Conservation (phyloP, 306 rosid species). For the Parietaria judaica region DNA sequence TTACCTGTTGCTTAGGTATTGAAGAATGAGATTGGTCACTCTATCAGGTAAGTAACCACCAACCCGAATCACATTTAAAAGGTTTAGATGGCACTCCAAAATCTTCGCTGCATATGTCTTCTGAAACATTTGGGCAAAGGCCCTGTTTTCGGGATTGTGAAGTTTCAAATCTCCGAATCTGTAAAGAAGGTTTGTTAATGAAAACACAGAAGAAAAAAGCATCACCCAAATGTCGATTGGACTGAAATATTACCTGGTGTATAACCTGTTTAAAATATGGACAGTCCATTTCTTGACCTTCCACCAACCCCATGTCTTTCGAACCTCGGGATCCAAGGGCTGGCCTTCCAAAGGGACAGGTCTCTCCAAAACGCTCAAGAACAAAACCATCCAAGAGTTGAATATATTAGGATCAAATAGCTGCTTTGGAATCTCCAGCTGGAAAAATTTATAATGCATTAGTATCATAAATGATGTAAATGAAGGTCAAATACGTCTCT, state of each 20-base stretch:
- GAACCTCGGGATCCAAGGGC: conserved; percentile 71
- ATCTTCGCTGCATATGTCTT: conserved; percentile 86
- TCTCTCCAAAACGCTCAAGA: conserved; percentile 77
- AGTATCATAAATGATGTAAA: background rate
- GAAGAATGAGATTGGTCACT: conserved; percentile 83
- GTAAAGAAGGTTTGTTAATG: conserved; percentile 3
- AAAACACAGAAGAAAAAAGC: background rate
- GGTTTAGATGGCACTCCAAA: conserved; percentile 79
- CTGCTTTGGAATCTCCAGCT: conserved; percentile 97
- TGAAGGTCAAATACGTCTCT: background rate
- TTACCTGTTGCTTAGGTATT: conserved; percentile 89
- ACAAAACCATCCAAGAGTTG: conserved; percentile 92
- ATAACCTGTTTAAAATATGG: conserved; percentile 83
- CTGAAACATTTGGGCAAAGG: conserved; percentile 93
- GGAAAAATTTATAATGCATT: conserved; percentile 22
- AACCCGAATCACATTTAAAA: conserved; percentile 65
- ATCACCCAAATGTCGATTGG: conserved; percentile 1
- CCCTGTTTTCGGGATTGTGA: conserved; percentile 84
- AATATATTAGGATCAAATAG: conserved; percentile 69
- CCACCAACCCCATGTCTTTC: conserved; percentile 99
- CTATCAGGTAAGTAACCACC: conserved; percentile 96
- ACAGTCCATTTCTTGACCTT: conserved; percentile 99
- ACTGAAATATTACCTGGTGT: conserved; percentile 58
- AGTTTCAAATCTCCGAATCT: conserved; percentile 97
- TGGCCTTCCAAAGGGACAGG: conserved; percentile 92